Conservation (phyloP, 345 rosid species). For the Balakata baccata region DNA sequence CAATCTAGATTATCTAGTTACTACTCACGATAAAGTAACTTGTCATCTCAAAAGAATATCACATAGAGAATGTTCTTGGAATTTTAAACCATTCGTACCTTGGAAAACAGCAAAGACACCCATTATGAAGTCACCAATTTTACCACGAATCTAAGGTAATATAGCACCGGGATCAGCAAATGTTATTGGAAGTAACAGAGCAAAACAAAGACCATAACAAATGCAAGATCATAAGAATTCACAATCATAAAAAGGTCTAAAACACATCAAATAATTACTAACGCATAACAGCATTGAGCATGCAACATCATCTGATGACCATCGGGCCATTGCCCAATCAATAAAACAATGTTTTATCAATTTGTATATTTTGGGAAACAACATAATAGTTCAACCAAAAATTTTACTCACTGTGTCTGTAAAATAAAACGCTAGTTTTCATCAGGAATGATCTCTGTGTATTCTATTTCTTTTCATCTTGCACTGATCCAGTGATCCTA, state of each 20-base stretch:
- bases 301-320: neutral
- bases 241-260: neutral
- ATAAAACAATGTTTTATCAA: neutral
- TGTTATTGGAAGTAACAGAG: conserved; percentile 1
- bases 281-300: neutral
- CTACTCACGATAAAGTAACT: conserved; percentile 2
- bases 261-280: neutral
- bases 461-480: neutral
- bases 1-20: neutral
- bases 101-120: conserved; percentile 78
- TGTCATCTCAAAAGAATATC: neutral
- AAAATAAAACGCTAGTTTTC: neutral
- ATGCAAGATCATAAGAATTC: neutral
- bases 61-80: neutral
- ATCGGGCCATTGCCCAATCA: neutral
- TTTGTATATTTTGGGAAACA: neutral
- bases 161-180: conserved; percentile 22
- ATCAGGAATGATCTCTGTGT: neutral
- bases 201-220: neutral
- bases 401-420: neutral
- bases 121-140: conserved; percentile 68
- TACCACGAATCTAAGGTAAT: conserved; percentile 60
- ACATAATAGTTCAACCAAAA: neutral
- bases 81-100: conserved; percentile 45
- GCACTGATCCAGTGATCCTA: neutral